Percentiles rank a stretch among this genome's conserved stretches.
phyloP scores from a whole-genome alignment of 192 early-diverging fungal genomes.

The Coemansia sp. region DNA sequence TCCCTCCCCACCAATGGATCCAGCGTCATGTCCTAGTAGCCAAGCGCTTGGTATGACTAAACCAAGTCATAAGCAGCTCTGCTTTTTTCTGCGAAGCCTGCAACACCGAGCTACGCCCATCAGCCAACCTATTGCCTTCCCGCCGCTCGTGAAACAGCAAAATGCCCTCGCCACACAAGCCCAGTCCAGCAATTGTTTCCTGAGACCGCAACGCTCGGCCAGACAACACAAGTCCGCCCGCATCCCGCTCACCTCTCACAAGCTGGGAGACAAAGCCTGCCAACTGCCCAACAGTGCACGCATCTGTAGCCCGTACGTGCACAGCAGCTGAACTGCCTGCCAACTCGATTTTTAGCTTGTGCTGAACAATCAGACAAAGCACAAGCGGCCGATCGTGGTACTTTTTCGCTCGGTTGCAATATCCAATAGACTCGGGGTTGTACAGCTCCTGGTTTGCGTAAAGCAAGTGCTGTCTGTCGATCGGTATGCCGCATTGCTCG shows the following conservation, averaged over 20 bases:
- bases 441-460: not conserved
- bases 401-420: not conserved
- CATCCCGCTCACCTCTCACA: not conserved
- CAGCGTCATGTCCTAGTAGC: not conserved
- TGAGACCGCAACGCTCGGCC: not conserved
- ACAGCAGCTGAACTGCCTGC: not conserved
- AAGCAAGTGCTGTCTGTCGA: not conserved
- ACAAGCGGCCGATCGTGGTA: not conserved
- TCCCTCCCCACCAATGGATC: too few species aligned
- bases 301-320: not conserved
- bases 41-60: not conserved
- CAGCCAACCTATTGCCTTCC: too few species aligned
- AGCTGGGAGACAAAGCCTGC: not conserved
- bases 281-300: not conserved
- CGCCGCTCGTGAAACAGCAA: not conserved
- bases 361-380: not conserved
- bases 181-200: not conserved
- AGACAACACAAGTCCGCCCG: not conserved
- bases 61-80: not conserved
- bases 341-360: not conserved
- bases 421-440: constrained; percentile 4
- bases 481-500: not conserved
- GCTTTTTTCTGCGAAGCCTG: not conserved
- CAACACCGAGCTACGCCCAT: not conserved
- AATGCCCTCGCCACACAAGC: too few species aligned